phyloP scores from a whole-genome alignment of 164 flowering plant genomes.

The Malania oleifera region DNA sequence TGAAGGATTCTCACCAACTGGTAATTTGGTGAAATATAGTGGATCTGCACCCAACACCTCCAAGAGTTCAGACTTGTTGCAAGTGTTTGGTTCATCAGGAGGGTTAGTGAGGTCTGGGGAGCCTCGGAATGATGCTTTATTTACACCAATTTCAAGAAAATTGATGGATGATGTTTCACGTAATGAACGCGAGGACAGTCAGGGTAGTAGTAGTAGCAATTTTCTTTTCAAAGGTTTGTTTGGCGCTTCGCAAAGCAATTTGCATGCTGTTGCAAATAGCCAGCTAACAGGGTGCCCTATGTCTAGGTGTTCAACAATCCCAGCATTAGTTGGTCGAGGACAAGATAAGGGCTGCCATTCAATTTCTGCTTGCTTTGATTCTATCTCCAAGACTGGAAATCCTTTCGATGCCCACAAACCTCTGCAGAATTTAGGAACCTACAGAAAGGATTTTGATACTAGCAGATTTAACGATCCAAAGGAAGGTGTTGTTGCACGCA shows the following conservation, averaged over 20 bases:
- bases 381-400: constrained; percentile 21
- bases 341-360: constrained; percentile 24
- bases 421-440: constrained; percentile 18
- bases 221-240: constrained; percentile 17
- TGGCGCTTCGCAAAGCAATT: constrained; percentile 16
- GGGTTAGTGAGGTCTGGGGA: constrained; percentile 21
- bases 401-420: constrained; percentile 13
- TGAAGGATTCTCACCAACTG: constrained; percentile 39
- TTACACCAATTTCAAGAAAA: too few species aligned
- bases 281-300: constrained; percentile 18
- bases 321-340: constrained; percentile 16
- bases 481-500: constrained; percentile 19
- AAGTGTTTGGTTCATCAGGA: constrained; percentile 26
- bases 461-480: constrained; percentile 14
- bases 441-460: constrained; percentile 16
- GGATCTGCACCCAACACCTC: constrained; percentile 16
- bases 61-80: constrained; percentile 22
- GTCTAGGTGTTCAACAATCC: constrained; percentile 17
- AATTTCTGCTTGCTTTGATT: constrained; percentile 22
- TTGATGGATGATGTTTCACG: constrained; percentile 13
- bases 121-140: constrained; percentile 13
- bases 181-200: constrained; percentile 17
- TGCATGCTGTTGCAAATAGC: constrained; percentile 14
- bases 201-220: constrained; percentile 15
- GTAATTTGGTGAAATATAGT: constrained; percentile 31